Base-by-base conservation (phyloP, 805 yeast species). In the Lachancea meyersii region DNA sequence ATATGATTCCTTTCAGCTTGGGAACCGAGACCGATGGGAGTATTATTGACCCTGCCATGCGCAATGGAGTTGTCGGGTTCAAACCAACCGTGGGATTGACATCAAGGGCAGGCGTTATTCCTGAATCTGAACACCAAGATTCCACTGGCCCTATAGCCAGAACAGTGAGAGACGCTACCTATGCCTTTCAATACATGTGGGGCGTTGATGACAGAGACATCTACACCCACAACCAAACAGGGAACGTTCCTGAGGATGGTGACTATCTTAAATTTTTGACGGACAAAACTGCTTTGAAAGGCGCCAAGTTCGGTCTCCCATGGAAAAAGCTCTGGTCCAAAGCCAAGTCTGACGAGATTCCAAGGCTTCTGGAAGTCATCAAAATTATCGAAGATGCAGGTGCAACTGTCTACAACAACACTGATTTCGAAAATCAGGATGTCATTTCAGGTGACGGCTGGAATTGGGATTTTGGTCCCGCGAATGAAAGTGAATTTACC, bases 11-110 rank as follows among this genome's bases (percentile, higher is more conserved):
- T 51, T 58, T 55, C 43, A 49, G 61, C 4, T 36, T 58, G 16
- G 63, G 61, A 13, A 58, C 61, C 17, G 63, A 58, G 43, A 58
- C 63, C 5, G 61, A 58, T 43, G 61, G 63, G 10, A 51, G 57
- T 36, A 55, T 58, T 31, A 53, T 58, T 33, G 58, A 53, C 43
- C 61, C 61, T 6, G 50, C 60, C 14, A 56, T 45, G 47, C 46
- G 55, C 37, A 55, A 57, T 40, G 61, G 58, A 35, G 36, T 54
- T 31, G 60, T 58, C 34, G 61, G 61, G 10, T 46, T 57, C 31
- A 58, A 57, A 28, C 61, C 61, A 18, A 58, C 61, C 4, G 60
- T 58, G 19, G 63, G 63, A 16, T 42, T 58, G 19, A 58, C 61
- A 26, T 57, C 61, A 3, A 50, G 61, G 44, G 49, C 49, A 33